Evolutionary conservation across 1,139 yeast species (phyloP).

Genomic region (Taphrina confusa): DNA sequence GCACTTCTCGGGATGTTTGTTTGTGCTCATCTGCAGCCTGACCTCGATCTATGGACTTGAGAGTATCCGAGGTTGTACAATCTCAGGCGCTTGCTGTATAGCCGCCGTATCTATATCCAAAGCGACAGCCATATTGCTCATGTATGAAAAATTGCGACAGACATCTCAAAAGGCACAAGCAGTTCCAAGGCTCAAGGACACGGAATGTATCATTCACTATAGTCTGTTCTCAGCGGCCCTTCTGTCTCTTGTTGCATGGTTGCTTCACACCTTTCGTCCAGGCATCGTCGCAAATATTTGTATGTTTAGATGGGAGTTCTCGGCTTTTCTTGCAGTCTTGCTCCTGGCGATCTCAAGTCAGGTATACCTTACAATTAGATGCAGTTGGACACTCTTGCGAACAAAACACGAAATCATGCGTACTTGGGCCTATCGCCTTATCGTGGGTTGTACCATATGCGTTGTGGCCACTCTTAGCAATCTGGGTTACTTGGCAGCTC

Average conservation of each 20-base stretch:
- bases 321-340: neutral
- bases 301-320: neutral
- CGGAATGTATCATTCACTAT: neutral
- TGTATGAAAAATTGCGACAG: neutral
- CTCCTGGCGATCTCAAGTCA: neutral
- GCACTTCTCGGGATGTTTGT: neutral
- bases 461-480: neutral
- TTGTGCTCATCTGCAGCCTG: neutral
- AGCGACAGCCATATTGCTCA: neutral
- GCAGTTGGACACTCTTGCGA: neutral
- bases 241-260: neutral
- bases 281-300: neutral
- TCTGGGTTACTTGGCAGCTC: neutral
- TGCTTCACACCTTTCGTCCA: neutral
- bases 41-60: neutral
- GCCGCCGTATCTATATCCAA: neutral
- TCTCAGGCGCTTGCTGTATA: neutral
- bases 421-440: constrained; percentile 1
- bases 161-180: neutral
- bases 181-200: neutral
- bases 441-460: neutral
- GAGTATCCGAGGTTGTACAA: neutral
- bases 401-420: constrained; percentile 8
- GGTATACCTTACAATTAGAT: neutral
- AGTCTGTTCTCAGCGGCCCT: neutral